phyloP scores from a whole-genome alignment of 2,329 filamentous ascomycete genomes.

The Daldinia eschscholtzii region DNA sequence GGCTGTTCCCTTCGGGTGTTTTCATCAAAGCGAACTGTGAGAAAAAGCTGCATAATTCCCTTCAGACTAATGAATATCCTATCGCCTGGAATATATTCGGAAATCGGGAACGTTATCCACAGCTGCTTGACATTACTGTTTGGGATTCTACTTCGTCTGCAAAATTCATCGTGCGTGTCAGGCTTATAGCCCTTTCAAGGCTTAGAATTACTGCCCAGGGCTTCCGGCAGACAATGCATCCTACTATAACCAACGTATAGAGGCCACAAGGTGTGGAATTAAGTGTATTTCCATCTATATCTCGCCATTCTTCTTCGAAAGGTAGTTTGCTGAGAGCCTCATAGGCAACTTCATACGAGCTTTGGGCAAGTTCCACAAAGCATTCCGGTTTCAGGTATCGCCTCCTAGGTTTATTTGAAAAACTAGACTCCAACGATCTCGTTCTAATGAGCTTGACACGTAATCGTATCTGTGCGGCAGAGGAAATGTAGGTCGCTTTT shows the following conservation, averaged over 20 bases:
- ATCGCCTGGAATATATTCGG: not conserved
- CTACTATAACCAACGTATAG: not conserved
- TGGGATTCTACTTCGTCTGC: not conserved
- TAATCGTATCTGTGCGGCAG: too few species aligned
- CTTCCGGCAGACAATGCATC: too few species aligned
- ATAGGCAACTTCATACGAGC: not conserved
- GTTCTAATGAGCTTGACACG: not conserved
- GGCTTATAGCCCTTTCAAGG: too few species aligned
- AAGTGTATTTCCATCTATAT: not conserved
- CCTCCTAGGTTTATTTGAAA: not conserved
- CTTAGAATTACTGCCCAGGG: too few species aligned
- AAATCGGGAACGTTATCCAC: not conserved
- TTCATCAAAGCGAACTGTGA: not conserved
- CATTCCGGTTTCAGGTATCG: not conserved
- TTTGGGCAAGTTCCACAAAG: not conserved
- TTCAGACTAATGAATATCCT: not conserved
- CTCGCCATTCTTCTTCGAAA: not conserved
- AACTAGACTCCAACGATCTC: too few species aligned
- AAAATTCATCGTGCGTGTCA: slow-evolving; percentile 6
- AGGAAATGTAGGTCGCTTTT: too few species aligned
- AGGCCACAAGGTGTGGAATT: not conserved
- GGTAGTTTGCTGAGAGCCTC: not conserved
- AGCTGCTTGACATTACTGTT: not conserved
- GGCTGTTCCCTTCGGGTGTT: not conserved
- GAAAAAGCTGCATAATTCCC: not conserved